These are phyloP conservation scores for Neonectria ditissima DNA, from an alignment of 2,329 filamentous ascomycete genomes.

Conservation along the genomic window DNA sequence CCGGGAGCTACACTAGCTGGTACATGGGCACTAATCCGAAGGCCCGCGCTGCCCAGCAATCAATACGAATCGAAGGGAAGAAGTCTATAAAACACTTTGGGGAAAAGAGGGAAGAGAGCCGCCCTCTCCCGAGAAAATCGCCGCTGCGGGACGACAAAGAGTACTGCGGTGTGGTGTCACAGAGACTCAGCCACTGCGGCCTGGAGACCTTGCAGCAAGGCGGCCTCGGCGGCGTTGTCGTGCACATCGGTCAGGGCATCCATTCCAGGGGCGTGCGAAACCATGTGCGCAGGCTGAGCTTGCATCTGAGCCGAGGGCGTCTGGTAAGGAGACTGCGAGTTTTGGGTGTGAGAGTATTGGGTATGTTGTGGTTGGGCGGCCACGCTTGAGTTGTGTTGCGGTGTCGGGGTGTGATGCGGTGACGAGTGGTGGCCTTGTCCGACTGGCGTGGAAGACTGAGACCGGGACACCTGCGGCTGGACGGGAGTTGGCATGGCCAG, in stretches of 20 bases:
- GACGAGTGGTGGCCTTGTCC: slow-evolving; percentile 42
- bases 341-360: slow-evolving; percentile 34
- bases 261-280: slow-evolving; percentile 36
- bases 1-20: slow-evolving; percentile 4
- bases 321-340: slow-evolving; percentile 25
- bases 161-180: slow-evolving; percentile 19
- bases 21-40: slow-evolving; percentile 25
- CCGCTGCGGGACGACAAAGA: neutral
- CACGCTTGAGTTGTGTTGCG: slow-evolving; percentile 31
- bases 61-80: slow-evolving; percentile 23
- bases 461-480: slow-evolving; percentile 37
- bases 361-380: slow-evolving; percentile 31
- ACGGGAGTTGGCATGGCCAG: slow-evolving; percentile 40
- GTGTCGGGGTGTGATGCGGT: slow-evolving; percentile 42
- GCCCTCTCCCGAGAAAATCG: neutral
- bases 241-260: slow-evolving; percentile 42
- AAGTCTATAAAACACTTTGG: slow-evolving; percentile 8
- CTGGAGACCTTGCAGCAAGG: slow-evolving; percentile 51
- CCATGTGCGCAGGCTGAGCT: slow-evolving; percentile 39
- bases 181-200: slow-evolving; percentile 48
- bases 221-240: slow-evolving; percentile 51
- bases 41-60: slow-evolving; percentile 14
- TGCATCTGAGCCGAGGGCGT: slow-evolving; percentile 33
- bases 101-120: neutral
- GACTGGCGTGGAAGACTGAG: slow-evolving; percentile 44